Evolutionary conservation across 305 asterid genomes (phyloP).

Genomic region (Solanum chacoense): DNA sequence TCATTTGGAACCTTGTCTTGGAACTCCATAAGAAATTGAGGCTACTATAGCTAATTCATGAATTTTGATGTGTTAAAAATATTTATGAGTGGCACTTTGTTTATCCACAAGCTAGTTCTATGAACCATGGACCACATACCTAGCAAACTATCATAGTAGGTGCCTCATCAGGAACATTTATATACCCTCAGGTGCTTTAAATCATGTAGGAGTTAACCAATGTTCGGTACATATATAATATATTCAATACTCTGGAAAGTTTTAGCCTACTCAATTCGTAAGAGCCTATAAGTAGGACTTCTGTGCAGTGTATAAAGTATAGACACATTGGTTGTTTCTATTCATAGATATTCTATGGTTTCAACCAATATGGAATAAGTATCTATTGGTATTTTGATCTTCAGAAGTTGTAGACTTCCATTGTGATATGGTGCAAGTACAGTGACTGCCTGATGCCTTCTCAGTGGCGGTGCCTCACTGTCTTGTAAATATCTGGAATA

Average conservation of each 20-base stretch:
- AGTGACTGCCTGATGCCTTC: not conserved
- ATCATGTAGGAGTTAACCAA: not conserved
- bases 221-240: not conserved
- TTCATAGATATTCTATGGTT: not conserved
- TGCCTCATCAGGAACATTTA: not conserved
- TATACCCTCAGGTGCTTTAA: not conserved
- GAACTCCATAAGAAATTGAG: not conserved
- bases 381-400: not conserved
- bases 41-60: not conserved
- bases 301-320: not conserved
- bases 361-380: not conserved
- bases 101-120: not conserved
- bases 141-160: not conserved
- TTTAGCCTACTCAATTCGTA: not conserved
- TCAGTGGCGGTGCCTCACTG: not conserved
- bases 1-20: not conserved
- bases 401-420: not conserved
- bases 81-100: not conserved
- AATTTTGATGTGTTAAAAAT: not conserved
- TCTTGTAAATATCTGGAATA: not conserved
- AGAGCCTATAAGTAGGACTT: not conserved
- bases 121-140: not conserved
- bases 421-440: not conserved
- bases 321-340: not conserved
- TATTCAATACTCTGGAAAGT: not conserved